These are phyloP conservation scores for Galerina marginata DNA, from an alignment of 768 basidiomycete genomes.

Conservation along the genomic window DNA sequence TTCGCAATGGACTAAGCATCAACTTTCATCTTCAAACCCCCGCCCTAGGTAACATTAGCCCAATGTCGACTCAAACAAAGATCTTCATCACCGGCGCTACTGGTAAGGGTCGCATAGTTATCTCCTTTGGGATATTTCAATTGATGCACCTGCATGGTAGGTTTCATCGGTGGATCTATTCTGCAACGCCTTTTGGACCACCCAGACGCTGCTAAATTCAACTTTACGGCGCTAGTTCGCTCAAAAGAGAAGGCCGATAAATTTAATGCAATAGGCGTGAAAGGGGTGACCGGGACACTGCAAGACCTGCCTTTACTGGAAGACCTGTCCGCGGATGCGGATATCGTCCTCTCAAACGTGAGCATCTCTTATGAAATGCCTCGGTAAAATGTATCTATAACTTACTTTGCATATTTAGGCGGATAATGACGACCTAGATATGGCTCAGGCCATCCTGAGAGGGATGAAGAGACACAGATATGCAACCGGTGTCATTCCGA, in stretches of 20 bases:
- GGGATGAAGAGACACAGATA: constrained; percentile 56
- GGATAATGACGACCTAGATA: constrained; percentile 49
- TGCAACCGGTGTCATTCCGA: constrained; percentile 45
- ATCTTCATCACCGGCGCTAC: constrained; percentile 50
- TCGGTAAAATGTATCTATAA: background rate
- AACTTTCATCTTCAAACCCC: no score
- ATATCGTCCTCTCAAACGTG: constrained; percentile 49
- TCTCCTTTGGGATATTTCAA: background rate
- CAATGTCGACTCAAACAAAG: constrained; percentile 12
- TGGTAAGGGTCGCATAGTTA: constrained; percentile 28
- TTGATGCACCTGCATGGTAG: constrained; percentile 18
- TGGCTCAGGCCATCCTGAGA: constrained; percentile 50
- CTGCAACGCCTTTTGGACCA: constrained; percentile 46
- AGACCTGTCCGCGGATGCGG: constrained; percentile 47
- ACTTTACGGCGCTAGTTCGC: constrained; percentile 53
- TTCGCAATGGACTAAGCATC: no score
- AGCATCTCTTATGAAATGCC: background rate
- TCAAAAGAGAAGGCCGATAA: constrained; percentile 49
- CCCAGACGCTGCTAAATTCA: constrained; percentile 35
- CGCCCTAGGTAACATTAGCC: no score
- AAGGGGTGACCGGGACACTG: constrained; percentile 49
- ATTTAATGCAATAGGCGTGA: constrained; percentile 41
- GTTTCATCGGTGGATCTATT: constrained; percentile 57
- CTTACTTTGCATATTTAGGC: constrained; percentile 27
- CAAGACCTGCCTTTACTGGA: constrained; percentile 47